A percentile compares a stretch with the other conserved stretches of the same genome.
phyloP scores from a whole-genome alignment of 345 rosid species.

The Hibiscus trionum region DNA sequence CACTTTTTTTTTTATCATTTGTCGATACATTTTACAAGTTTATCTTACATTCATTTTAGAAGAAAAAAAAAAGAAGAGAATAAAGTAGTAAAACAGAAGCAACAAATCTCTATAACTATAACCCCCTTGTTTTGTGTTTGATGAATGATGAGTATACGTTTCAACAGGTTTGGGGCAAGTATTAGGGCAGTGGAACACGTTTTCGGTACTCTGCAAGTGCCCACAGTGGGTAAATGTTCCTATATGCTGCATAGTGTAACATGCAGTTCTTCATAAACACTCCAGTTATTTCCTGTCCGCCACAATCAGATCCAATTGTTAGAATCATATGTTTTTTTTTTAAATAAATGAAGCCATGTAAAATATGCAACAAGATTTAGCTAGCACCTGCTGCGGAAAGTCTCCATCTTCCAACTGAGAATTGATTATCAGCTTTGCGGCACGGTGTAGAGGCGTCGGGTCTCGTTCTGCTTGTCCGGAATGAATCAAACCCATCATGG shows the following conservation, averaged over 20 bases:
- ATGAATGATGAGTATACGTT: neutral
- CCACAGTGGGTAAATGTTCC: neutral
- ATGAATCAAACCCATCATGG: conserved; percentile 51
- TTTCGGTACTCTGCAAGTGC: neutral
- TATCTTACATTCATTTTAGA: too few species aligned
- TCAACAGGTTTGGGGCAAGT: neutral
- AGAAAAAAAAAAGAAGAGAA: too few species aligned
- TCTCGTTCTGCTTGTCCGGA: conserved; percentile 25
- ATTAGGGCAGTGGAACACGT: neutral
- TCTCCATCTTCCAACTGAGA: neutral
- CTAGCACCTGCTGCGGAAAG: neutral
- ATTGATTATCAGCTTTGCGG: neutral
- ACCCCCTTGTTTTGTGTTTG: too few species aligned
- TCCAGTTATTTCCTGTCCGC: conserved; percentile 58
- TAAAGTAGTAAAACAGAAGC: too few species aligned
- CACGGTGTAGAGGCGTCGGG: neutral
- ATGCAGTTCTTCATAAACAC: conserved; percentile 74
- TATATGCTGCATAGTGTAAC: conserved; percentile 35
- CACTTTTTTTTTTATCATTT: too few species aligned
- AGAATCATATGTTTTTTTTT: neutral
- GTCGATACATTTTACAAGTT: too few species aligned
- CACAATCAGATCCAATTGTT: neutral
- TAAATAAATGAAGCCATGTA: neutral
- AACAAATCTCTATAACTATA: too few species aligned
- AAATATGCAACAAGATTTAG: neutral